Base-by-base conservation (phyloP, 352 stramenopile species). In the Pythium sp. region DNA sequence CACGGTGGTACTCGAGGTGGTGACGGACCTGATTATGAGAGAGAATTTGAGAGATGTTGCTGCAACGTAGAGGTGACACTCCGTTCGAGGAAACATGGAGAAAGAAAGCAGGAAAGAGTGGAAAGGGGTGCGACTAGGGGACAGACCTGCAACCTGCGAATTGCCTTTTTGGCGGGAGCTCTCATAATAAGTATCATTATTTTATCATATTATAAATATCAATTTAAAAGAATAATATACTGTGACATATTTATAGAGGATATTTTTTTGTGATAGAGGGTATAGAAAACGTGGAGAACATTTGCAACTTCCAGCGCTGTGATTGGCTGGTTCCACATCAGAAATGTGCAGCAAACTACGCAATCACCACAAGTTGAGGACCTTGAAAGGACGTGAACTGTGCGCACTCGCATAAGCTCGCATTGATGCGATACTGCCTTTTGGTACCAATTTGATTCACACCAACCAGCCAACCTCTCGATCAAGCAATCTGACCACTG, bases 251-350 rank as follows among this genome's bases (percentile, higher is more conserved):
- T 30, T 20, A 32, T 15, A 41, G n/a, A 59, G 41, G 15, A 3
- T 9, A 47, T 22, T 49, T 3, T 5, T 5, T 51, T 24, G 18
- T 51, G 43, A 24, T 14, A 46, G 28, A 60, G 55, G 55, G 12
- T 8, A 28, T 46, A 9, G 7, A 28, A 60, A 6, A 2, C 3
- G 18, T 9, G n/a, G 54, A 60, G 55, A 60, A 60, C 36, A 36
- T 46, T 60, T 46, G 30, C 55, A 46, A 15, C 24, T 60, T 46
- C 55, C 54, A 41, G 28, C n/a, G 15, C 28, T 59, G 15, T 38
- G 54, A 59, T 59, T 59, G 54, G 54, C 54, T 41, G 26, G 28
- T 14, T 41, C 14, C 28, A 59, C 2, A 59, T 59, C 54, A 59
- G 54, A 59, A 57, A 12, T n/a, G 49, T 24, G 32, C 51, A 32